These are phyloP conservation scores for Strobilomyces confusus DNA, from an alignment of 768 basidiomycete species.

Conservation along the genomic window DNA sequence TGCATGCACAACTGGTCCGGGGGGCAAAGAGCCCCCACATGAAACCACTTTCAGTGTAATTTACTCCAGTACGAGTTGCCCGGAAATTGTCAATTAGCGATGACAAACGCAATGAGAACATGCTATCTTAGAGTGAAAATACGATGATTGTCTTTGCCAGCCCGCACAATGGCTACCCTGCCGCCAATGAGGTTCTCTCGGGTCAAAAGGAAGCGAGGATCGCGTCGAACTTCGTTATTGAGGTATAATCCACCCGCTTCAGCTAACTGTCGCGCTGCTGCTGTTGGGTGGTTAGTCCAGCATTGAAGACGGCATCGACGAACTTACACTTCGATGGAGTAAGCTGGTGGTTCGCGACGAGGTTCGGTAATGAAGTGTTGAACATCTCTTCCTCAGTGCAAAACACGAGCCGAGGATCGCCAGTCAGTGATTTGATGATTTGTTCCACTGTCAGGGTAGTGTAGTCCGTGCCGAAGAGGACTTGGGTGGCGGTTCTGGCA, in stretches of 20 bases:
- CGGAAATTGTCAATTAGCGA: not conserved
- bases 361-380: constrained; percentile 50
- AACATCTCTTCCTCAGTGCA: constrained; percentile 49
- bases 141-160: constrained; percentile 69
- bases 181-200: constrained; percentile 53
- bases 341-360: constrained; percentile 57
- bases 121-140: constrained; percentile 42
- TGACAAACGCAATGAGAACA: not conserved
- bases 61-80: not conserved
- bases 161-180: constrained; percentile 60
- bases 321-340: constrained; percentile 60
- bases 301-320: not conserved
- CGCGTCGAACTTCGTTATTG: constrained; percentile 59
- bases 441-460: constrained; percentile 49
- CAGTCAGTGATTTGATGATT: constrained; percentile 56
- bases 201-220: constrained; percentile 41
- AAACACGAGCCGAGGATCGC: constrained; percentile 62
- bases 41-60: constrained; percentile 7
- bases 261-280: constrained; percentile 60
- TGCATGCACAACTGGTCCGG: not conserved
- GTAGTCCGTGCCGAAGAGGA: constrained; percentile 40
- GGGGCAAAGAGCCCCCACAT: not conserved
- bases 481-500: constrained; percentile 42
- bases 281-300: constrained; percentile 35
- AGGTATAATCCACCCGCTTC: constrained; percentile 66